phyloP scores from a whole-genome alignment of 164 flowering plant genomes.

The Vitis rotundifolia region DNA sequence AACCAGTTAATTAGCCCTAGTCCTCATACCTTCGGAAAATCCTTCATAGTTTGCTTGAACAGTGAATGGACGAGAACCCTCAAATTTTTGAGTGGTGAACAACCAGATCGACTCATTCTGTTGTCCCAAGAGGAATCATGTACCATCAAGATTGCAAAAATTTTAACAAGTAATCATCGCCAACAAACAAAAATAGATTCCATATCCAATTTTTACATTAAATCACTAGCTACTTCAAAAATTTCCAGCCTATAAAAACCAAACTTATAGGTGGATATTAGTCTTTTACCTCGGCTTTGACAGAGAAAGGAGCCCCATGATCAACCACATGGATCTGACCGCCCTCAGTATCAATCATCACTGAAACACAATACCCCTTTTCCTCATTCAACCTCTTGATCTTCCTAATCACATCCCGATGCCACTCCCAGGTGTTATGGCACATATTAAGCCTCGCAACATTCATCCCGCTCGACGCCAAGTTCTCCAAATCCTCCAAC shows the following conservation, averaged over 20 bases:
- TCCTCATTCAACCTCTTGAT: slow-evolving; percentile 73
- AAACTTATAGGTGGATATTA: not conserved
- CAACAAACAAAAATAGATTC: not conserved
- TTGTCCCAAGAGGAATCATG: slow-evolving; percentile 3
- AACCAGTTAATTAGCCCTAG: not conserved
- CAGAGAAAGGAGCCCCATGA: slow-evolving; percentile 61
- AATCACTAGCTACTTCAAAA: too few relatives aligned
- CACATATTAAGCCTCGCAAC: slow-evolving; percentile 87
- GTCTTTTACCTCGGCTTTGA: slow-evolving; percentile 55
- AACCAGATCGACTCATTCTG: slow-evolving; percentile 81
- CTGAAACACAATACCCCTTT: slow-evolving; percentile 69
- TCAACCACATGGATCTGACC: slow-evolving; percentile 76
- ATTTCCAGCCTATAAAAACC: too few relatives aligned
- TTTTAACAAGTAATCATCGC: too few relatives aligned
- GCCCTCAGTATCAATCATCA: slow-evolving; percentile 88
- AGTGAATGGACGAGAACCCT: slow-evolving; percentile 66
- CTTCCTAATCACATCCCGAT: slow-evolving; percentile 62
- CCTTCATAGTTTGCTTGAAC: slow-evolving; percentile 77
- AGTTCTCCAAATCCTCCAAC: slow-evolving; percentile 54
- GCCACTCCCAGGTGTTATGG: slow-evolving; percentile 79
- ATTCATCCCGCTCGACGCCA: slow-evolving; percentile 80
- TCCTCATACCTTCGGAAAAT: slow-evolving; percentile 70
- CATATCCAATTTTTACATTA: too few relatives aligned
- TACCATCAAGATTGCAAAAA: not conserved
- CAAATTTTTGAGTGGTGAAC: slow-evolving; percentile 58